Evolutionary conservation across 495 filamentous ascomycete genomes (phyloP).

Genomic region (Astrothelium macrocarpum): DNA sequence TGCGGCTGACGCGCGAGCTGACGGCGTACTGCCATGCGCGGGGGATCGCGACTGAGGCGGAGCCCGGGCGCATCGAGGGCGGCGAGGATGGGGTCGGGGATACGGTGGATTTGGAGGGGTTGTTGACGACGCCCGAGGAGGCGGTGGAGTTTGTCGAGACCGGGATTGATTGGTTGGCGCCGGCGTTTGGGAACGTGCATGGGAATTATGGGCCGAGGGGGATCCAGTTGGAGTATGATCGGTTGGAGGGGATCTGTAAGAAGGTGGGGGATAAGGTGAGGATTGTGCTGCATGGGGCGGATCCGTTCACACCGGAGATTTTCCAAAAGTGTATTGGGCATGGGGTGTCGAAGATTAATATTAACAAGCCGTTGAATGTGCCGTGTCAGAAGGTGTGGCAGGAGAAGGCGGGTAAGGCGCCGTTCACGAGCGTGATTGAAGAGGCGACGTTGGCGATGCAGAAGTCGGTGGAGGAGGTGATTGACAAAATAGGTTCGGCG

Average conservation of each 20-base stretch:
- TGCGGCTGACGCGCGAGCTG: slow-evolving; percentile 60
- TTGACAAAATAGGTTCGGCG: slow-evolving; percentile 58
- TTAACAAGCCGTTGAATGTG: slow-evolving; percentile 73
- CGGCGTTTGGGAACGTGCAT: slow-evolving; percentile 80
- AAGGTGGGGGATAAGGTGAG: slow-evolving; percentile 51
- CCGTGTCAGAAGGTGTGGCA: slow-evolving; percentile 55
- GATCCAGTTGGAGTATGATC: slow-evolving; percentile 62
- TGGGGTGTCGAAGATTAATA: slow-evolving; percentile 71
- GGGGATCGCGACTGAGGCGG: slow-evolving; percentile 70
- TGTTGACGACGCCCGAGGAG: slow-evolving; percentile 71
- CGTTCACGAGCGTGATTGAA: slow-evolving; percentile 62
- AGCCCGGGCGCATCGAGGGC: slow-evolving; percentile 74
- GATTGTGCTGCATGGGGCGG: slow-evolving; percentile 70
- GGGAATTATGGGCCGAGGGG: slow-evolving; percentile 70
- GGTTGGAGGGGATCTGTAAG: slow-evolving; percentile 52
- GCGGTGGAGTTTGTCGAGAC: slow-evolving; percentile 66
- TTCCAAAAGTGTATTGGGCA: slow-evolving; percentile 57
- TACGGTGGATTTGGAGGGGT: slow-evolving; percentile 60
- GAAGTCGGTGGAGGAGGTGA: slow-evolving; percentile 61
- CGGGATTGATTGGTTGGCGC: slow-evolving; percentile 75
- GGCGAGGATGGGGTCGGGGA: slow-evolving; percentile 76
- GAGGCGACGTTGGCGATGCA: slow-evolving; percentile 65
- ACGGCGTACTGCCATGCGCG: slow-evolving; percentile 60
- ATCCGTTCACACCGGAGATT: slow-evolving; percentile 61
- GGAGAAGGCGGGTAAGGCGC: slow-evolving; percentile 55